Base-by-base conservation (phyloP, 192 early-diverging fungal genomes). In the Chytriomyces hyalinus region DNA sequence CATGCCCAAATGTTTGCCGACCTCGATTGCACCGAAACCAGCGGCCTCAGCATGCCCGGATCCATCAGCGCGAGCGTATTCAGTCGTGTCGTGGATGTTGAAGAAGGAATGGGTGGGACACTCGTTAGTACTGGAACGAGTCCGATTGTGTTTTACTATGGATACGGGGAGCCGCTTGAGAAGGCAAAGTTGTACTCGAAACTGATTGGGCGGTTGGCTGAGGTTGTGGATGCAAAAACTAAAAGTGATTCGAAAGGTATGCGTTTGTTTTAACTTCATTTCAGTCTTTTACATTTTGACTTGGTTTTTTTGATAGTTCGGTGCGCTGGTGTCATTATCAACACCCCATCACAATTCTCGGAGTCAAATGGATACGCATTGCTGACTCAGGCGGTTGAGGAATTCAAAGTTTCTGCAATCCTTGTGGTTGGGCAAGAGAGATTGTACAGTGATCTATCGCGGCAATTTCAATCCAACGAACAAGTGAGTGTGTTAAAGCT, bases 391-490 rank as follows among this genome's bases (percentile, higher is more conserved):
- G 89, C 91, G 3, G 91, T 97, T 26, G 79, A 87, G 11, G 81
- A 85, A 0, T 92, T 98, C 50, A 79, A 86, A 65, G 59, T 63
- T 6, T 28, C 77, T 11, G 89, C 90, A n/a, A 85, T 99, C 28
- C 81, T 97, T 47, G 93, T 97, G 0, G 83, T 99, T 47, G 97
- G 96, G 10, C 93, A 97, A 76, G 97, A 99, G 78, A 90, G 97
- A 68, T 86, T 99, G 66, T 96, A 92, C 85, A 94, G 92, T 77
- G 89, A 94, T 57, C 88, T 97, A 75, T 83, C 78, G 6, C 76
- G 86, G n/a, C 80, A 90, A 45, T 87, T 87, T 50, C 87, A 84
- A 73, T 80, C 86, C 7, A 67, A 67, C 8, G 15, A 75, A 6
- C 77, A 80, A 3, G 82, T 97, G 6, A 80, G 86, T 0, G 91